Conservation (phyloP, 345 rosid genomes). For the Bruguiera sexangula region DNA sequence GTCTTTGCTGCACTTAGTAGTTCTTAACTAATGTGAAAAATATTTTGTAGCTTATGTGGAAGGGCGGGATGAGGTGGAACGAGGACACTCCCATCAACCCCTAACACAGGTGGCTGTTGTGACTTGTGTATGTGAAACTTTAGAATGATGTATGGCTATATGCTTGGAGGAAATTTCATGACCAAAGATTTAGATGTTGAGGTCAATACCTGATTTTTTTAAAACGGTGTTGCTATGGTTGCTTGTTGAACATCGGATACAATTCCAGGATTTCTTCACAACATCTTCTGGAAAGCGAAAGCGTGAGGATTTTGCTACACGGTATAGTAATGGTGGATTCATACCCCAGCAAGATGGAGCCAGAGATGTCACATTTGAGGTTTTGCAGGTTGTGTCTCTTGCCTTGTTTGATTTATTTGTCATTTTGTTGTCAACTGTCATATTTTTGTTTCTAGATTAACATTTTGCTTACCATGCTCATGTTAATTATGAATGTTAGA, state of each 20-base stretch:
- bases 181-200: constrained; percentile 8
- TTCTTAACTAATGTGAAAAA: constrained; percentile 14
- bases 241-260: constrained; percentile 27
- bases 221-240: not conserved
- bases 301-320: constrained; percentile 74
- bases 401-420: not conserved
- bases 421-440: not conserved
- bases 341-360: constrained; percentile 99
- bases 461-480: too few relatives aligned
- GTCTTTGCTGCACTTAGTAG: constrained; percentile 4
- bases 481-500: too few relatives aligned
- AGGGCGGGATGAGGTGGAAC: constrained; percentile 84
- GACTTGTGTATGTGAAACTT: constrained; percentile 6
- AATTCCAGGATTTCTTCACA: constrained; percentile 77
- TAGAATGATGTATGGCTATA: constrained; percentile 6
- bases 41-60: constrained; percentile 73
- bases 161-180: constrained; percentile 15
- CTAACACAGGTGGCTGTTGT: constrained; percentile 63
- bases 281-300: constrained; percentile 80
- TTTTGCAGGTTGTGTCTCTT: constrained; percentile 36
- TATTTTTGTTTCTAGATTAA: too few relatives aligned
- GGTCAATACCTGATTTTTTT: not conserved
- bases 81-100: constrained; percentile 68
- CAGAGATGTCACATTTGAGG: constrained; percentile 47
- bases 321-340: constrained; percentile 73